Conservation (phyloP, 441 rosid genomes). For the Bruguiera hainesii region DNA sequence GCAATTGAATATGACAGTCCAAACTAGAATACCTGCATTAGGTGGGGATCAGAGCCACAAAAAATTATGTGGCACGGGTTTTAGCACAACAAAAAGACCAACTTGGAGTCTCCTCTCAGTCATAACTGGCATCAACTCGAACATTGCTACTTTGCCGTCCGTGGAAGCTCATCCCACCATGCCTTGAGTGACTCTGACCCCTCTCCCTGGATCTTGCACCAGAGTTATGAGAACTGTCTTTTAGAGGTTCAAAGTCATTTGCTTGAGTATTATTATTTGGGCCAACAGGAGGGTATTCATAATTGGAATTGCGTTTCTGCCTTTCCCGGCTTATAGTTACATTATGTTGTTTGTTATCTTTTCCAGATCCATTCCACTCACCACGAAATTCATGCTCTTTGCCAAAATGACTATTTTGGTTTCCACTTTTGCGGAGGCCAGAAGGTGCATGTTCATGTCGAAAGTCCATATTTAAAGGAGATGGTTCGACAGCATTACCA, state of each 20-base stretch:
- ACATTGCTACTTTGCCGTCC: conserved; percentile 49
- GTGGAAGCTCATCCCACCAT: conserved; percentile 48
- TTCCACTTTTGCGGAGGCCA: conserved; percentile 53
- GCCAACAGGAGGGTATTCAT: conserved; percentile 86
- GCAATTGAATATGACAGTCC: conserved; percentile 28
- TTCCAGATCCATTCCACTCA: conserved; percentile 64
- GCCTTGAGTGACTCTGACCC: conserved; percentile 57
- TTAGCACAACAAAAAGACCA: conserved; percentile 19
- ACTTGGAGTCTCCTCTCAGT: conserved; percentile 30
- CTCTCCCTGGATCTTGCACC: conserved; percentile 65
- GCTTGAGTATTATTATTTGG: conserved; percentile 40
- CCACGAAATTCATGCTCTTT: conserved; percentile 63
- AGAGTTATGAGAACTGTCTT: conserved; percentile 53
- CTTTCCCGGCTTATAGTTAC: conserved; percentile 49
- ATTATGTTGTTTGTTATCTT: conserved; percentile 51
- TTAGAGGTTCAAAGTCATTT: conserved; percentile 39
- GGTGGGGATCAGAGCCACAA: conserved; percentile 21
- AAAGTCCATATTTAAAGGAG: conserved; percentile 35
- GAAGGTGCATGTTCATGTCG: conserved; percentile 42
- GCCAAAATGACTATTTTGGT: conserved; percentile 49
- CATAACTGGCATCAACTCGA: conserved; percentile 41
- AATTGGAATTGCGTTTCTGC: conserved; percentile 56
- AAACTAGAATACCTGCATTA: conserved; percentile 32
- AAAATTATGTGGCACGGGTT: conserved; percentile 6
- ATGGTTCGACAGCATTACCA: conserved; percentile 27